Percentiles rank a stretch among this genome's conserved stretches.
These are phyloP conservation scores for Lomentospora prolificans DNA, from an alignment of 2,329 filamentous ascomycete species.

Conservation along the genomic window DNA sequence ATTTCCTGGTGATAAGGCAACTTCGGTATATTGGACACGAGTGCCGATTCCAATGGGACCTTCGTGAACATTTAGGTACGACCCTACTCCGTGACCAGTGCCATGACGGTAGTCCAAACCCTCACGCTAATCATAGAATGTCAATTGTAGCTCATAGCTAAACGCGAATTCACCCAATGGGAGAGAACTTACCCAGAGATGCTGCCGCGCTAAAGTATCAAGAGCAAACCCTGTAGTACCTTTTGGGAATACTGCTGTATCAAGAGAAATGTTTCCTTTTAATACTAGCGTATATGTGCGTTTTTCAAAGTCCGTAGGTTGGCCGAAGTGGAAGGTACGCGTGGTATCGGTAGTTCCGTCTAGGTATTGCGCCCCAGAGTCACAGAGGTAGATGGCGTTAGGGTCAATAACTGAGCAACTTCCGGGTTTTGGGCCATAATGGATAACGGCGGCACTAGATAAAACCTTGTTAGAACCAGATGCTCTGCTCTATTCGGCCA, in stretches of 20 bases:
- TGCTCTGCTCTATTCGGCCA: constrained; percentile 6
- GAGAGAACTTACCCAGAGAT: constrained; percentile 62
- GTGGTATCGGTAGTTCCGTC: constrained; percentile 97
- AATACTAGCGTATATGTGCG: constrained; percentile 89
- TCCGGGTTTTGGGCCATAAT: constrained; percentile 82
- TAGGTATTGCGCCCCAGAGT: constrained; percentile 91
- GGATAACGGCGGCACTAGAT: constrained; percentile 86
- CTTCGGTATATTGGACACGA: constrained; percentile 81
- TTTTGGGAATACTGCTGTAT: constrained; percentile 82
- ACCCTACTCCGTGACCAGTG: constrained; percentile 91
- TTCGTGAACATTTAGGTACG: constrained; percentile 93
- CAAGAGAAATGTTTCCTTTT: constrained; percentile 86
- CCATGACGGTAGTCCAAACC: constrained; percentile 94
- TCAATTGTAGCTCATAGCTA: neutral
- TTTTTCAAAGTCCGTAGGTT: constrained; percentile 71
- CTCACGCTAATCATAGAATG: constrained; percentile 38
- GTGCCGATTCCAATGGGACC: constrained; percentile 95
- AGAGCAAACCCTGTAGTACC: constrained; percentile 90
- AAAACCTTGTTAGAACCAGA: neutral
- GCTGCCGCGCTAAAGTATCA: constrained; percentile 79
- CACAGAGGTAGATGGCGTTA: constrained; percentile 81
- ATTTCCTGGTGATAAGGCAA: constrained; percentile 81
- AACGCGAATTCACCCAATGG: too few species aligned
- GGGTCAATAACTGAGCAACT: constrained; percentile 78
- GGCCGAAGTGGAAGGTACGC: constrained; percentile 82